A percentile compares a stretch with the other conserved stretches of the same genome.
These are phyloP conservation scores for Xylaria digitata DNA, from an alignment of 2,329 filamentous ascomycete species.

Conservation along the genomic window DNA sequence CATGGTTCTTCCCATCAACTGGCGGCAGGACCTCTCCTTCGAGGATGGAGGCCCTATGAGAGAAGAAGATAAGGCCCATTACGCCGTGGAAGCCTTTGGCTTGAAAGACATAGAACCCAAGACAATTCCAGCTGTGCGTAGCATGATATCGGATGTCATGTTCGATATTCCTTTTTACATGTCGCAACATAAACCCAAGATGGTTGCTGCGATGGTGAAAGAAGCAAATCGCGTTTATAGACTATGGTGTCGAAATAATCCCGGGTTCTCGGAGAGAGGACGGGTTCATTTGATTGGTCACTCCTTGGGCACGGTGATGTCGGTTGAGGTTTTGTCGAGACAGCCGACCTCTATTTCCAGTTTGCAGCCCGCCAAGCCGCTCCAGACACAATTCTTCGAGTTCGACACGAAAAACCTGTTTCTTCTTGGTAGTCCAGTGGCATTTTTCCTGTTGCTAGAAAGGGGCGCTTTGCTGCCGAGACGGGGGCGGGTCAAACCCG, in stretches of 20 bases:
- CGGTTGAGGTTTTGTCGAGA: slow-evolving; percentile 87
- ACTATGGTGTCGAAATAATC: slow-evolving; percentile 94
- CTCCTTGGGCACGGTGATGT: slow-evolving; percentile 94
- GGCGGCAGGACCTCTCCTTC: slow-evolving; percentile 88
- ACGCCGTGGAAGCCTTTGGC: slow-evolving; percentile 68
- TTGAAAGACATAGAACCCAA: slow-evolving; percentile 92
- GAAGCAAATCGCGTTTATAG: slow-evolving; percentile 97
- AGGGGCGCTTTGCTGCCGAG: slow-evolving; percentile 78
- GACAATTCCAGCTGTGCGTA: slow-evolving; percentile 90
- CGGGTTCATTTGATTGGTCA: slow-evolving; percentile 93
- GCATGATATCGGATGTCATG: slow-evolving; percentile 97
- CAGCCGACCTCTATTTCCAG: slow-evolving; percentile 80
- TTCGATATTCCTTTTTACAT: slow-evolving; percentile 98
- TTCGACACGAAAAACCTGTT: slow-evolving; percentile 94
- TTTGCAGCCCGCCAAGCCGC: slow-evolving; percentile 56
- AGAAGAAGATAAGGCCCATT: slow-evolving; percentile 63
- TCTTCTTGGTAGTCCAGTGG: slow-evolving; percentile 87
- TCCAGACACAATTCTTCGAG: slow-evolving; percentile 75
- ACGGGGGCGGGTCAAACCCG: slow-evolving; percentile 78
- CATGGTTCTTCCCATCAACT: slow-evolving; percentile 95
- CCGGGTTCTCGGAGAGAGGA: slow-evolving; percentile 81
- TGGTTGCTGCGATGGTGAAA: slow-evolving; percentile 87
- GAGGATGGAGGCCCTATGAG: slow-evolving; percentile 78
- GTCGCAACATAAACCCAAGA: slow-evolving; percentile 93
- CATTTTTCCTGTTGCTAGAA: slow-evolving; percentile 92